Base-by-base conservation (phyloP, 257 asterid species). In the Thymus mandschuricus region DNA sequence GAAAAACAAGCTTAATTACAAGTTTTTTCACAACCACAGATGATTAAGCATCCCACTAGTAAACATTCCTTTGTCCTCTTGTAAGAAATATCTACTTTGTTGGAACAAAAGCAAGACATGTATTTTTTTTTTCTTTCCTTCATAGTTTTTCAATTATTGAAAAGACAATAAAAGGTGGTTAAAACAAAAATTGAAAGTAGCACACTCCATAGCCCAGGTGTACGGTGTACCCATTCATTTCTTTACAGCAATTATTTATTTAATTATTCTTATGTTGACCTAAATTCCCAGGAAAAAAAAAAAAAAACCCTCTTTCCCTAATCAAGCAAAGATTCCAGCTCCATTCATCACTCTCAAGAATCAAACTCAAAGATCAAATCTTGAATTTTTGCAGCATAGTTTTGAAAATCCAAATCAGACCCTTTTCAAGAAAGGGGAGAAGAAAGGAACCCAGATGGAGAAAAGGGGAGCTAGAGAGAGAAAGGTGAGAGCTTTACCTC, bases 91-190 rank as follows among this genome's bases (percentile, higher is more conserved):
- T 64, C 64, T 50, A 41, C 29, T 64, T 49, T 40, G 62, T 70
- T 30, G 64, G 57, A 50, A 30, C 50, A 29, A 27, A 51, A 54
- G 10, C 7, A 33, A 34, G 12, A 60, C 51, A 57, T 54, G 0
- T 21, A 21, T 21, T 21, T 21, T 21, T 21, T 21, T 21, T 21
- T 21, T 21, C 21, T 10, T 45, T 29, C 30, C 73, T 69, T 10
- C 2, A 10, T 5, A 50, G 66, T n/a, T 60, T n/a, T 60, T 45
- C 49, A 58, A 75, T 64, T 31, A 68, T 59, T 33, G 21, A 71
- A 72, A 79, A 74, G 85, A 81, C 90, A 85, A 77, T 50, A 50
- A 61, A n/a, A 55, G 30, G 79, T 78, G 79, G 84, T 50, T 82
- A 69, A 38, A 60, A 27, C 51, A 55, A 68, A 63, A 63, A 27